phyloP scores from a whole-genome alignment of 495 filamentous ascomycete species.

The Penicillium pancosmium region DNA sequence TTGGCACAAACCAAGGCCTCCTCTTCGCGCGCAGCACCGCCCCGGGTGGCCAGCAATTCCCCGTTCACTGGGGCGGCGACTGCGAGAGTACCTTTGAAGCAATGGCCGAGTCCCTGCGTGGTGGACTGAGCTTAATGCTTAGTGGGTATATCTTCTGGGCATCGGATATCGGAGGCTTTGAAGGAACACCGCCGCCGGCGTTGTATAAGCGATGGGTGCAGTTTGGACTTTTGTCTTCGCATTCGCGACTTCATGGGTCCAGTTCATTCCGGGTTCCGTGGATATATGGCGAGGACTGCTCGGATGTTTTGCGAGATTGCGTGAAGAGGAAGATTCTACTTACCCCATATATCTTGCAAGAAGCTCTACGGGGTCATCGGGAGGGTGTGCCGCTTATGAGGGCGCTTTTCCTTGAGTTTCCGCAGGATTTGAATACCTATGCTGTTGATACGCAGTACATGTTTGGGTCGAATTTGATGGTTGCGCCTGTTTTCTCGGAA shows the following conservation, averaged over 20 bases:
- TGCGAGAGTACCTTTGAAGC: slow-evolving; percentile 73
- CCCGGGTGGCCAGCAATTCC: slow-evolving; percentile 69
- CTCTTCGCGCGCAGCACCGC: slow-evolving; percentile 69
- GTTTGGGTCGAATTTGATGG: slow-evolving; percentile 60
- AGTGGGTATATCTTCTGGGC: slow-evolving; percentile 72
- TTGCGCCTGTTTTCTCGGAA: slow-evolving; percentile 64
- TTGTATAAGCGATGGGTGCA: slow-evolving; percentile 80
- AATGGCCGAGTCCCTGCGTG: slow-evolving; percentile 72
- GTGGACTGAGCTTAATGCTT: slow-evolving; percentile 66
- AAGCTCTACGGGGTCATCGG: slow-evolving; percentile 49
- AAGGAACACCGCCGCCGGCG: slow-evolving; percentile 65
- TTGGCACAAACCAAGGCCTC: slow-evolving; percentile 60
- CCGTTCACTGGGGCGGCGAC: slow-evolving; percentile 68
- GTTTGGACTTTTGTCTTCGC: slow-evolving; percentile 68
- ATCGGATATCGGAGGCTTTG: slow-evolving; percentile 74
- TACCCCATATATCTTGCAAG: slow-evolving; percentile 63
- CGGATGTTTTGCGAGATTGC: slow-evolving; percentile 57
- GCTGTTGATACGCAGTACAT: slow-evolving; percentile 69
- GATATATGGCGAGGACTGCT: slow-evolving; percentile 68
- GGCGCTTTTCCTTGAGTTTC: slow-evolving; percentile 67
- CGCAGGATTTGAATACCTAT: slow-evolving; percentile 63
- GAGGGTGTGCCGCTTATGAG: slow-evolving; percentile 58
- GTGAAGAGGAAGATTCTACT: slow-evolving; percentile 63
- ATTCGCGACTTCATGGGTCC: slow-evolving; percentile 68
- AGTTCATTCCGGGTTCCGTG: slow-evolving; percentile 72